phyloP scores from a whole-genome alignment of 441 rosid species.

The Biscutella laevigata region DNA sequence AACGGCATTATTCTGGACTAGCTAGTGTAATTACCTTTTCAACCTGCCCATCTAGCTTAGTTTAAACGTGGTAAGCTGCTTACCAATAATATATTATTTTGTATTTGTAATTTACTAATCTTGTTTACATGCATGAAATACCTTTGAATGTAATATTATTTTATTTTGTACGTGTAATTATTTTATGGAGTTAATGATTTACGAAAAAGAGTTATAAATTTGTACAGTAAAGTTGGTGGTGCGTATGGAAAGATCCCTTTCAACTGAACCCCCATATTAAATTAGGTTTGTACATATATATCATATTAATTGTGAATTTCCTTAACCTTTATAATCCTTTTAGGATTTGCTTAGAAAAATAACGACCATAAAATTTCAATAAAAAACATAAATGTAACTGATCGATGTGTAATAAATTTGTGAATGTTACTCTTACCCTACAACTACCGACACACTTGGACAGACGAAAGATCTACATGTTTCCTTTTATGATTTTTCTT shows the following conservation, averaged over 20 bases:
- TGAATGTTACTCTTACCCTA: slow-evolving; percentile 23
- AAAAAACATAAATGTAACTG: too few species aligned
- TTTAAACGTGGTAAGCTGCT: too few species aligned
- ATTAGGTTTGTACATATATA: not conserved
- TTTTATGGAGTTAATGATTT: not conserved
- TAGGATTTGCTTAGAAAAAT: too few species aligned
- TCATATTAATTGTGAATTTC: not conserved
- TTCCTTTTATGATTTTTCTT: not conserved
- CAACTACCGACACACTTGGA: slow-evolving; percentile 26
- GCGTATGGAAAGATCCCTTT: slow-evolving; percentile 22
- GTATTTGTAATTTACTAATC: too few species aligned
- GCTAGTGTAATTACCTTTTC: too few species aligned
- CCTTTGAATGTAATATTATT: not conserved
- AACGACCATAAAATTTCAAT: not conserved
- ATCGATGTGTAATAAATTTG: slow-evolving; percentile 12
- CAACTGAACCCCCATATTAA: slow-evolving; percentile 16
- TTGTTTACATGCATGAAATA: not conserved
- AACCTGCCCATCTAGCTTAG: too few species aligned
- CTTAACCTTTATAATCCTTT: too few species aligned
- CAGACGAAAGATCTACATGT: slow-evolving; percentile 11
- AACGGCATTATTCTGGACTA: too few species aligned
- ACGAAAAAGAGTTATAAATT: slow-evolving; percentile 14
- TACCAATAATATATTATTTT: too few species aligned
- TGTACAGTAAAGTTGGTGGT: slow-evolving; percentile 27
- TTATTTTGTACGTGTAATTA: not conserved